Conservation (phyloP, 1,284 basidiomycete species). For the Sanghuangporus weigelae region DNA sequence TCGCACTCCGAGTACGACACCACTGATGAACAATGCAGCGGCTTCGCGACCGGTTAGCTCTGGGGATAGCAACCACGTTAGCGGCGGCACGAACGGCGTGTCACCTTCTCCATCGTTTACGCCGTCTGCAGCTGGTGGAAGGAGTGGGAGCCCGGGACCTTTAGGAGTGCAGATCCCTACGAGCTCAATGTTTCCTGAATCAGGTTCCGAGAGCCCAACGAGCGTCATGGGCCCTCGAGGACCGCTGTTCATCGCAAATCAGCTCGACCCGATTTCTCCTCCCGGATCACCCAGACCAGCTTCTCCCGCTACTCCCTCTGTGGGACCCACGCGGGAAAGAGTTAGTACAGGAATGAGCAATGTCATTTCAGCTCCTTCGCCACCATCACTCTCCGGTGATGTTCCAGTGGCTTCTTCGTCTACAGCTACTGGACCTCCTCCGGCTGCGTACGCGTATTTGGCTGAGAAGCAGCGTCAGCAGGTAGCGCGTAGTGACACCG, state of each 20-base stretch:
- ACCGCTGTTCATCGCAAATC: slow-evolving; percentile 11
- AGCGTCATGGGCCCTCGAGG: slow-evolving; percentile 3
- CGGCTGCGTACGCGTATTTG: not conserved
- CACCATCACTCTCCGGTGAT: not conserved
- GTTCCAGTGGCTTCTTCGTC: not conserved
- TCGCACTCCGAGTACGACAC: slow-evolving; percentile 6
- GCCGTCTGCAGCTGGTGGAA: not conserved
- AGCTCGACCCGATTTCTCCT: slow-evolving; percentile 1
- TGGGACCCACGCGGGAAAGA: not conserved
- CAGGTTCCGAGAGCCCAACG: slow-evolving; percentile 7
- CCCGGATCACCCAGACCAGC: not conserved
- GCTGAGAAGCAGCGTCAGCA: not conserved
- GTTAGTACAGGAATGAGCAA: not conserved
- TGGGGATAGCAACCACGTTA: not conserved
- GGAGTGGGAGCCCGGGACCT: slow-evolving; percentile 4
- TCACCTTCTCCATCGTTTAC: slow-evolving; percentile 5
- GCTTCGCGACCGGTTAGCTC: not conserved
- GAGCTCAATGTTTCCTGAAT: slow-evolving; percentile 4
- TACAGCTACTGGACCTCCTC: not conserved
- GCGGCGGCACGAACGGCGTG: not conserved
- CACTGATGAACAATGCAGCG: slow-evolving; percentile 9
- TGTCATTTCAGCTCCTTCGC: not conserved
- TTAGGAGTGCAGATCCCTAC: slow-evolving; percentile 12
- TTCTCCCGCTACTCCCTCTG: not conserved
- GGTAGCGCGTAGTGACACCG: not conserved